Evolutionary conservation across 305 asterid genomes (phyloP), one percentile per base, ranked within the genome.

Genomic region (Salvia sclarea): DNA sequence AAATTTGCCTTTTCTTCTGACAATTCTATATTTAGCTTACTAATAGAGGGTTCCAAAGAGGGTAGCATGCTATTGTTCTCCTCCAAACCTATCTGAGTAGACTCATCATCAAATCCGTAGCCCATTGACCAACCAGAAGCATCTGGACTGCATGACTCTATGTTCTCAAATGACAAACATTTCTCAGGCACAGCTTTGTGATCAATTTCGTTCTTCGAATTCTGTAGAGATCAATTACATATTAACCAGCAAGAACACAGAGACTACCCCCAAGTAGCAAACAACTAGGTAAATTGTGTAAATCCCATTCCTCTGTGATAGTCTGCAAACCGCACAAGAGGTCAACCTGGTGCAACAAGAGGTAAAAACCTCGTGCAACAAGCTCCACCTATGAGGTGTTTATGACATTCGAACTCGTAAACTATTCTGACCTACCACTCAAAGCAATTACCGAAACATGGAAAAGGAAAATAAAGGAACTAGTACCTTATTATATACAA

Each of bases 131-230:
- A 91, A 54, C 95, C 95, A 68, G 84, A 79, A 60, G 82, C 70
- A 70, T 89, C 90, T 43, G 85, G 79, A 76, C 90, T 88, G 89
- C 92, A 88, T 6, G 96, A 92, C 2, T 84, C 80, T 6, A 83
- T 81, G 40, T 56, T 79, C 31, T 95, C 96, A 66, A 87, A 89
- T 30, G 83, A 55, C 28, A 89, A 88, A 82, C 90, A 86, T 3
- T 88, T 88, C 30, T 91, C 95, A 3, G 86, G 85, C 11, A 89
- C 76, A 38, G 84, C 92, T 72, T 85, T 89, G 68, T 86, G 84
- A 78, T 89, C 92, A 25, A 92, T 89, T 38, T 81, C 92, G 74
- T 85, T 84, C 85, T 87, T 96, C 87, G 86, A 70, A 79, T 89
- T 90, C 98, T 92, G 75, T 37, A 38, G 58, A 55, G 16, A 56